A percentile compares a stretch with the other conserved stretches of the same genome.
Conservation (phyloP, 352 stramenopile species). For the Phytophthora tubulina region DNA sequence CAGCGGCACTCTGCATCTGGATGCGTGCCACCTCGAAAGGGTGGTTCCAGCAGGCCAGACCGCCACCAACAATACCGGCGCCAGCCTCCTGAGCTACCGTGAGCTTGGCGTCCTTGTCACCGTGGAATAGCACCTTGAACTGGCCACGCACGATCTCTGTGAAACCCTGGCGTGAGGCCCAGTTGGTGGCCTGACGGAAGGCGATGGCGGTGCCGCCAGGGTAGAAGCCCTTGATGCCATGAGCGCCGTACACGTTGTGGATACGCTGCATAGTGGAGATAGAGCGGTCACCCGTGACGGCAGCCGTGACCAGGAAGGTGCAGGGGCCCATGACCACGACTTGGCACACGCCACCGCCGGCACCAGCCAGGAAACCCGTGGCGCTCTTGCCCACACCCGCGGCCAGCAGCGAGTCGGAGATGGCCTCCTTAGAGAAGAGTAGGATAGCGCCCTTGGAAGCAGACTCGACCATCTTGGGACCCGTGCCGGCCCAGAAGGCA, state of each 20-base stretch:
- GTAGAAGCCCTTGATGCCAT: conserved; percentile 93
- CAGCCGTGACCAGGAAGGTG: conserved; percentile 92
- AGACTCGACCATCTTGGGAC: conserved; percentile 93
- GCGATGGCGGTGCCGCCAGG: conserved; percentile 91
- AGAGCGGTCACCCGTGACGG: conserved; percentile 91
- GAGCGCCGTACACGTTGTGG: conserved; percentile 82
- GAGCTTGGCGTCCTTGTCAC: conserved; percentile 87
- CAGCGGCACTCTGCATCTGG: conserved; percentile 92
- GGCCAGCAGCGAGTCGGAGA: conserved; percentile 81
- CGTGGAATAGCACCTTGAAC: conserved; percentile 90
- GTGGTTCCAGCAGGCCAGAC: conserved; percentile 93
- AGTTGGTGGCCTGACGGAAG: conserved; percentile 93
- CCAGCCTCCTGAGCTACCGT: conserved; percentile 89
- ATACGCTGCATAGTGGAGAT: conserved; percentile 88
- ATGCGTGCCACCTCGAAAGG: conserved; percentile 93
- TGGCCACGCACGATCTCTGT: conserved; percentile 89
- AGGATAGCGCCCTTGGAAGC: conserved; percentile 92
- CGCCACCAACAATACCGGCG: conserved; percentile 88
- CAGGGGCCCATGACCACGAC: conserved; percentile 92
- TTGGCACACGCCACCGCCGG: conserved; percentile 89
- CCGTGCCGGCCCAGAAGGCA: conserved; percentile 91
- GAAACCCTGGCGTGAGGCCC: conserved; percentile 91
- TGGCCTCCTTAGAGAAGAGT: conserved; percentile 91
- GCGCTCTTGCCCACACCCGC: conserved; percentile 68
- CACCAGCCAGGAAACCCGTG: conserved; percentile 86